Conservation (phyloP, 352 stramenopile genomes). For the Phytophthora sp. region DNA sequence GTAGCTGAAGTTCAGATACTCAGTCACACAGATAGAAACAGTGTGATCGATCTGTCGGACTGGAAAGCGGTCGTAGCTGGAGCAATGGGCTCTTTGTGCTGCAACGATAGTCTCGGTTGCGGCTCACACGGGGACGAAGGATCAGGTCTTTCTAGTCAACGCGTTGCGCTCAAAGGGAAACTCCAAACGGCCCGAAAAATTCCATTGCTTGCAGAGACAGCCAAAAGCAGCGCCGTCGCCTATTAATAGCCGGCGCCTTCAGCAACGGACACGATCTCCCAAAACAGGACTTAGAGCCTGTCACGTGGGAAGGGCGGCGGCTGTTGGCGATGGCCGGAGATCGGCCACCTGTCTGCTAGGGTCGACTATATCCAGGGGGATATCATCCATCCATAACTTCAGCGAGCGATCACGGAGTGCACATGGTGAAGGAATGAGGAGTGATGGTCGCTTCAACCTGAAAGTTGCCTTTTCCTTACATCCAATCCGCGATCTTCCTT, state of each 20-base stretch:
- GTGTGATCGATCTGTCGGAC: not conserved
- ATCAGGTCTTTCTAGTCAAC: conserved; percentile 17
- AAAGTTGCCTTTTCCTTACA: conserved; percentile 18
- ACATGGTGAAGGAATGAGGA: conserved; percentile 7
- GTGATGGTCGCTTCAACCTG: conserved; percentile 35
- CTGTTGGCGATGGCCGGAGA: conserved; percentile 23
- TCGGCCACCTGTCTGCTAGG: no score
- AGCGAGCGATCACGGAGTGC: no score
- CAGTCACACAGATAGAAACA: conserved; percentile 1
- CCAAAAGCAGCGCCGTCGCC: conserved; percentile 13
- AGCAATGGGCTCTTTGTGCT: conserved; percentile 1
- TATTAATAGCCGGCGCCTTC: conserved; percentile 30
- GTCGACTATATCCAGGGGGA: no score
- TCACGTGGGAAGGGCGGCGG: conserved; percentile 7
- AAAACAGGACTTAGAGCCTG: no score
- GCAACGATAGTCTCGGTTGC: not conserved
- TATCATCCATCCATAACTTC: no score
- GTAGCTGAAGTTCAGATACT: conserved; percentile 12
- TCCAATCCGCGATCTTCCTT: conserved; percentile 3
- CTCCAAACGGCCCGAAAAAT: conserved; percentile 33
- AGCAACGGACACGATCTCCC: conserved; percentile 31
- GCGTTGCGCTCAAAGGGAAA: conserved; percentile 22
- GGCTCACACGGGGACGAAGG: conserved; percentile 9
- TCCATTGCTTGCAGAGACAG: conserved; percentile 28
- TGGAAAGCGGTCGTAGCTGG: not conserved